These are phyloP conservation scores for Wickerhamomyces kurtzmanii DNA, from an alignment of 805 yeast genomes.

Conservation along the genomic window DNA sequence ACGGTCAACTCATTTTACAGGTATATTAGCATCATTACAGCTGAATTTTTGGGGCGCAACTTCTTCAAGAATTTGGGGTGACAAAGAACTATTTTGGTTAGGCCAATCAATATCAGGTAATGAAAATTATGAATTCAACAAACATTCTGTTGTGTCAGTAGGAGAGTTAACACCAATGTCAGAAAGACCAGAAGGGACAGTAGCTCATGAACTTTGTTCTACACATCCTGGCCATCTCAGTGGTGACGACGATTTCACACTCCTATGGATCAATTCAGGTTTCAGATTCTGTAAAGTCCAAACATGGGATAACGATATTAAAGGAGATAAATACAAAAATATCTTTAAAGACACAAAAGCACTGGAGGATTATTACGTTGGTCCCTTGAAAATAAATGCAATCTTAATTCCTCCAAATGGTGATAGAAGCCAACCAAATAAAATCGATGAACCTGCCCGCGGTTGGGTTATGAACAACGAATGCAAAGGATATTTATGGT, in stretches of 20 bases:
- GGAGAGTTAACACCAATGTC: conserved; percentile 5
- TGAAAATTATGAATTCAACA: conserved; percentile 15
- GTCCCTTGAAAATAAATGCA: conserved; percentile 31
- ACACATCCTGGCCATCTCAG: conserved; percentile 49
- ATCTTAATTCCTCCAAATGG: conserved; percentile 42
- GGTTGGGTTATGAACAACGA: conserved; percentile 43
- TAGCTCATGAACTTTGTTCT: conserved; percentile 35
- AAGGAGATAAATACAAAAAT: conserved; percentile 19
- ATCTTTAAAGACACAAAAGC: conserved; percentile 3
- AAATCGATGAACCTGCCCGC: conserved; percentile 31
- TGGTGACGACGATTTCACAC: conserved; percentile 31
- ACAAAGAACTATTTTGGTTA: conserved; percentile 65
- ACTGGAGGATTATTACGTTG: conserved; percentile 17
- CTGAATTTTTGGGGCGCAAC: conserved; percentile 11
- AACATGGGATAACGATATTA: conserved; percentile 21
- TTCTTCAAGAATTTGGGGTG: conserved; percentile 46
- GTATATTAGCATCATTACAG: conserved; percentile 9
- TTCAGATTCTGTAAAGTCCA: conserved; percentile 34
- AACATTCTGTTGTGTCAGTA: conserved; percentile 8
- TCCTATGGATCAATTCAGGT: conserved; percentile 53
- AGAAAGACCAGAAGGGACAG: conserved; percentile 3
- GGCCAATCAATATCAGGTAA: conserved; percentile 34
- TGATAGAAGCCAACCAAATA: conserved; percentile 15
- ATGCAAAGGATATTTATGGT: conserved; percentile 50
- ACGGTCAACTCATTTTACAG: conserved; percentile 13